Evolutionary conservation across 108 stramenopile species (phyloP), one percentile per base, ranked within the genome.

Genomic region (Ochromonas danica): DNA sequence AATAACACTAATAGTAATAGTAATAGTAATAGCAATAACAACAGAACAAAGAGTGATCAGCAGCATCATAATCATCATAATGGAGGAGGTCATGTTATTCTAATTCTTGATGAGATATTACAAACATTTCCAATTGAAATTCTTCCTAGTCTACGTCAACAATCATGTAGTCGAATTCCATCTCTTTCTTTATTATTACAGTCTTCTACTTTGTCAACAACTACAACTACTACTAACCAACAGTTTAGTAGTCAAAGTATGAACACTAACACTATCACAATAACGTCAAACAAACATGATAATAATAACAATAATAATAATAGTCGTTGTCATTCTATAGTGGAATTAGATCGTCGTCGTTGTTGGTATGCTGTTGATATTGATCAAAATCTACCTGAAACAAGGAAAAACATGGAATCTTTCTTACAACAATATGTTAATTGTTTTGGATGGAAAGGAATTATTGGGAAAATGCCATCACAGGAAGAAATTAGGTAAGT

Each of bases 71-170:
- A 22, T 51, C 14, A 51, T 51, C 45, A 14, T 22, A 22, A 6
- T 51, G 45, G 22, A 27, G 81, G 81, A 3, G 81, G 87, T 40
- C 86, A 83, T 74, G 77, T 88, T 43, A 43, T 98, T 38, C 88
- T 98, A 2, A 85, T 97, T 57, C 84, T 98, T 27, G 97, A 97
- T 77, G 97, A 98, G 81, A 80, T 92, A 72, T 81, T 98, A 1
- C 96, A 96, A 31, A 81, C 93, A 17, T 87, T 98, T 85, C 97
- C 97, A 33, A 94, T 93, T 71, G 97, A 98, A 83, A 90, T 91
- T 36, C 85, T 95, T 87, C 86, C 87, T n/a, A 86, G 87, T 43
- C 81, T 98, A 35, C 79, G 79, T 51, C 84, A 81, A 14, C 89
- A 85, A 63, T 63, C 90, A 27, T 92, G 96, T 22, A 93, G 91